phyloP scores from a whole-genome alignment of 495 filamentous ascomycete genomes.

The Neurospora sp. region DNA sequence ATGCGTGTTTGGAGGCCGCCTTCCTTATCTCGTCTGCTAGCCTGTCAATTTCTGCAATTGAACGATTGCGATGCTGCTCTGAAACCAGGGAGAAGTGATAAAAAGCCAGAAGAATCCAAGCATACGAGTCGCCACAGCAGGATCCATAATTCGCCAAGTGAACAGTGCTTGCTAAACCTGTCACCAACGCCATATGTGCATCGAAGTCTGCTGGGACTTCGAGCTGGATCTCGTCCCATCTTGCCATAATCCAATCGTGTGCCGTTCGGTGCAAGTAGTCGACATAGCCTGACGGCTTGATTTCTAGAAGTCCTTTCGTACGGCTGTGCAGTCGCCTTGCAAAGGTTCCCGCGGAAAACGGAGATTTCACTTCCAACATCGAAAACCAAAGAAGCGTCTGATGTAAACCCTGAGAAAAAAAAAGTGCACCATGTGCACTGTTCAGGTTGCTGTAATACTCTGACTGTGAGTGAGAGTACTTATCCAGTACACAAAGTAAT shows the following conservation, averaged over 20 bases:
- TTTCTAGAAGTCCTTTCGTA: background rate
- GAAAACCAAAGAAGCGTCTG: background rate
- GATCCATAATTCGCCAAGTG: background rate
- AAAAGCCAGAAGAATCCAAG: background rate
- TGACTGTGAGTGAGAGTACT: rapidly evolving
- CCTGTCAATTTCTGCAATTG: background rate
- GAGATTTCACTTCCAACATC: background rate
- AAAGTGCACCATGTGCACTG: background rate
- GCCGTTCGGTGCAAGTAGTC: background rate
- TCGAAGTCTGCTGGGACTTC: background rate
- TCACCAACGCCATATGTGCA: background rate
- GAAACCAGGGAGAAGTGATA: background rate
- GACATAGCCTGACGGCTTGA: background rate
- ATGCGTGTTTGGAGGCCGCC: background rate
- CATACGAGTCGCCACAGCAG: background rate
- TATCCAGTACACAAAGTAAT: background rate
- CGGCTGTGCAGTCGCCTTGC: background rate
- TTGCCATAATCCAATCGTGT: background rate
- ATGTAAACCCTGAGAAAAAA: background rate
- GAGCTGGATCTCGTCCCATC: background rate
- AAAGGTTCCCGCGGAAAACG: background rate
- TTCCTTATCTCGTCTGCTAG: background rate
- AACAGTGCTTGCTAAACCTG: background rate
- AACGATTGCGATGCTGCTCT: background rate
- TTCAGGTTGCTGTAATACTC: background rate